A percentile compares a stretch with the other conserved stretches of the same genome.
Evolutionary conservation across 177 flowering plant species (phyloP).

Genomic region (Vitis hybrid): DNA sequence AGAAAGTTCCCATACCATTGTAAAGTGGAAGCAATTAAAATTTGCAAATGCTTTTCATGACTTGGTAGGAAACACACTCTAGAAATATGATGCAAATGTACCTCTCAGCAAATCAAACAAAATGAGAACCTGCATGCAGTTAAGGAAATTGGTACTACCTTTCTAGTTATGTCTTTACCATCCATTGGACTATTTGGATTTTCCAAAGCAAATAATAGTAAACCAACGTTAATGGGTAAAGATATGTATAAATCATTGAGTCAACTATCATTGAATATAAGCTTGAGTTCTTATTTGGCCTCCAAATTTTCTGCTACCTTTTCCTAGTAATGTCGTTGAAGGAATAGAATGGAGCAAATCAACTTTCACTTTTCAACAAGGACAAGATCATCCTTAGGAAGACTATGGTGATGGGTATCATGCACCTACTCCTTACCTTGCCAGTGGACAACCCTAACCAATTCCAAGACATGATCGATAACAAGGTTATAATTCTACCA

Average conservation of each 20-base stretch:
- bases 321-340: constrained; percentile 35
- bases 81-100: constrained; percentile 31
- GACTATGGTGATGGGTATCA: no score
- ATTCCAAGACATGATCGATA: no score
- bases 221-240: constrained; percentile 21
- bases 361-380: constrained; percentile 48
- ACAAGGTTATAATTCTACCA: no score
- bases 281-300: constrained; percentile 42
- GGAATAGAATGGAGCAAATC: constrained; percentile 46
- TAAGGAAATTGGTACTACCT: constrained; percentile 37
- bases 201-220: constrained; percentile 27
- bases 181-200: constrained; percentile 36
- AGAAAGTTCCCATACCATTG: constrained; percentile 44
- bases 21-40: constrained; percentile 45
- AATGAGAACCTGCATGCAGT: constrained; percentile 34
- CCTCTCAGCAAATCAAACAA: constrained; percentile 36
- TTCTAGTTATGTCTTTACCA: constrained; percentile 30
- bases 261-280: constrained; percentile 63
- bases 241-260: constrained; percentile 38
- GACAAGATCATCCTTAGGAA: constrained; percentile 28
- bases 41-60: constrained; percentile 50
- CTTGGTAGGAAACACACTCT: constrained; percentile 62
- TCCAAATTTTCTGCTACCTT: constrained; percentile 34
- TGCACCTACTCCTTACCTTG: no score
- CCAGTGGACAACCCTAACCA: no score